Conservation (phyloP, 352 stramenopile species). For the Phytophthora cactorum region DNA sequence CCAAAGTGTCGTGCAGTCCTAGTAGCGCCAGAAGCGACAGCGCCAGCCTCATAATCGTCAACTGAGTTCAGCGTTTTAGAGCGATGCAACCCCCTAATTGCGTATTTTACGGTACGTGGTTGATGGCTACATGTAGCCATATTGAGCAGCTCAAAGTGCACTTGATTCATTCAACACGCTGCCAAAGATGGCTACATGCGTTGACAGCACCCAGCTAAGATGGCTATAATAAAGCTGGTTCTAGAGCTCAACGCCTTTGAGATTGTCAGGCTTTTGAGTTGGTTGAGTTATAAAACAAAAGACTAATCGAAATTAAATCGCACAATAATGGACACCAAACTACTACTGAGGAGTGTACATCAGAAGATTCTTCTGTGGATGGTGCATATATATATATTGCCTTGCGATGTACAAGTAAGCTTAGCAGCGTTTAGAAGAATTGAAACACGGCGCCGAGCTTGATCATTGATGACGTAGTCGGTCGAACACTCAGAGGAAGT, state of each 20-base stretch:
- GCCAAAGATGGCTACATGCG: not conserved
- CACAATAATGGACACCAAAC: too few relatives aligned
- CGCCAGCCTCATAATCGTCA: not conserved
- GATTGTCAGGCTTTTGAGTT: too few relatives aligned
- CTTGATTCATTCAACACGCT: not conserved
- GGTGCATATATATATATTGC: not conserved
- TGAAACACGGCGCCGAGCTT: not conserved
- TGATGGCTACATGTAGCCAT: not conserved
- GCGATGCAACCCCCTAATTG: not conserved
- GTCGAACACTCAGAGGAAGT: not conserved
- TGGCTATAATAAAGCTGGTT: too few relatives aligned
- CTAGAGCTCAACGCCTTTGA: too few relatives aligned
- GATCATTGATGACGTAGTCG: not conserved
- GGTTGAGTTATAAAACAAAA: too few relatives aligned
- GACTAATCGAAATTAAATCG: too few relatives aligned
- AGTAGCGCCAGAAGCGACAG: slow-evolving; percentile 11
- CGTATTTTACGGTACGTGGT: not conserved
- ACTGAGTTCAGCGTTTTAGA: not conserved
- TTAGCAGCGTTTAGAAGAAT: not conserved
- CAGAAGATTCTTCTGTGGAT: too few relatives aligned
- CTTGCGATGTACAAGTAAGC: not conserved
- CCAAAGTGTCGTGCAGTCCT: slow-evolving; percentile 11
- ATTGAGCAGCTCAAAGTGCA: not conserved
- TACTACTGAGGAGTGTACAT: too few relatives aligned
- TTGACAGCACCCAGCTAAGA: not conserved